Evolutionary conservation across 768 basidiomycete species (phyloP).

Genomic region (Kwoniella newhampshirensis): DNA sequence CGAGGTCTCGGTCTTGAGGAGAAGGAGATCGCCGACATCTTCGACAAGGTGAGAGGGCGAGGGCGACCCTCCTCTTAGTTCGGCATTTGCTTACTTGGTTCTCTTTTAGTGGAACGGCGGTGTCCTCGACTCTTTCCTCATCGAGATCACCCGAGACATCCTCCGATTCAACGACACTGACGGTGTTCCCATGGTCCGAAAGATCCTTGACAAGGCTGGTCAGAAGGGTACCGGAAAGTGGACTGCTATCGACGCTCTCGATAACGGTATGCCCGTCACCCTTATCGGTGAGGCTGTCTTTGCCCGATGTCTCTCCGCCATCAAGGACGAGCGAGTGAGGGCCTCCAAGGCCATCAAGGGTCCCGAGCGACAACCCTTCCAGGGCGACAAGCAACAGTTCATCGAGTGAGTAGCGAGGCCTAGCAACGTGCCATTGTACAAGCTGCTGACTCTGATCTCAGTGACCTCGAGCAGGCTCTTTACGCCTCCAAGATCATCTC

Average conservation of each 20-base stretch:
- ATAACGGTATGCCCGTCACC: conserved; percentile 79
- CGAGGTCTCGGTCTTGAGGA: conserved; percentile 85
- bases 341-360: conserved; percentile 89
- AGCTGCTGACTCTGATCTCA: conserved; percentile 9
- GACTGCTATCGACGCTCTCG: conserved; percentile 93
- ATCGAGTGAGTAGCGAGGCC: conserved; percentile 61
- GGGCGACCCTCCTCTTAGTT: too few species aligned
- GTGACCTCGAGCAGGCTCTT: conserved; percentile 94
- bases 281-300: conserved; percentile 99
- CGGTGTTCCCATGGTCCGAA: conserved; percentile 82
- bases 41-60: conserved; percentile 61
- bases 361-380: conserved; percentile 89
- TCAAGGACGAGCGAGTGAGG: conserved; percentile 92
- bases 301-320: conserved; percentile 92
- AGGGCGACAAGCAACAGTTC: conserved; percentile 96
- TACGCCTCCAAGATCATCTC: conserved; percentile 99
- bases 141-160: conserved; percentile 96
- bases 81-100: conserved; percentile 1
- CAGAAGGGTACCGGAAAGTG: conserved; percentile 99
- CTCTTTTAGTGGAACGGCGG: conserved; percentile 73
- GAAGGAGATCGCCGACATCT: conserved; percentile 90
- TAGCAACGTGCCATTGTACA: background rate
- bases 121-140: conserved; percentile 98
- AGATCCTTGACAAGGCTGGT: conserved; percentile 93
- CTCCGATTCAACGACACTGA: conserved; percentile 91